Base-by-base conservation (phyloP, 2,329 filamentous ascomycete species). In the Lachnellula occidentalis region DNA sequence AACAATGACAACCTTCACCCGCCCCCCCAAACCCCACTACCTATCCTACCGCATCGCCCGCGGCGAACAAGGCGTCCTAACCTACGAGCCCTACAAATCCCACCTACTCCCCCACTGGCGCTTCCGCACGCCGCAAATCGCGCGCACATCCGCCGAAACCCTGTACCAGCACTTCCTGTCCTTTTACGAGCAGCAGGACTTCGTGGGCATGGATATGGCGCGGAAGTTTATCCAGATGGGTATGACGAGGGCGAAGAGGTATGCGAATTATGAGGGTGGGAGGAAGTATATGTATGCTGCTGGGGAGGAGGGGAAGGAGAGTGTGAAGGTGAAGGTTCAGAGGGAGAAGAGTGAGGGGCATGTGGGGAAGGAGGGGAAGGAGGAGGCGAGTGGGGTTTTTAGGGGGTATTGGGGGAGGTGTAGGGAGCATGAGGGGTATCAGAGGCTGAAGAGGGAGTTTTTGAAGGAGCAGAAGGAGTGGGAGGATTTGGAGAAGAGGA, bases 161-260 rank as follows among this genome's bases (percentile, higher is more conserved):
- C 73, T 85, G 0, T 79, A 74, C 67, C 52, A 60, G 0, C 73
- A 75, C 3, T 86, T 85, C 60, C 64, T 77, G 14, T 69, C 71
- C 9, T 85, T 82, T 61, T 71, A 78, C n/a, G 63, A 65, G 1
- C 61, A 72, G 6, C 70, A 69, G 3, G 82, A 85, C 64, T 82
- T 86, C 53, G 78, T 85, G 0, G 82, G 83, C 11, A 83, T 83
- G 72, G 82, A 86, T 54, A 85, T 85, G 81, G 69, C 75, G 17
- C 71, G 81, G 24, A 86, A 85, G 62, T 86, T 83, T 60, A 73
- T 85, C 6, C 81, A 85, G 66, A 86, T 85, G 82, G 77, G 82
- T 2, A 84, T 84, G 79, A 85, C 82, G 19, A 68, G 82, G 15
- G 76, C 81, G 2, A 80, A 77, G 61, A 67, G 80, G 55, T 84